Evolutionary conservation across 371 early-diverging fungal genomes (phyloP), one percentile per base, ranked within the genome.

Genomic region (Globomyces sp.): DNA sequence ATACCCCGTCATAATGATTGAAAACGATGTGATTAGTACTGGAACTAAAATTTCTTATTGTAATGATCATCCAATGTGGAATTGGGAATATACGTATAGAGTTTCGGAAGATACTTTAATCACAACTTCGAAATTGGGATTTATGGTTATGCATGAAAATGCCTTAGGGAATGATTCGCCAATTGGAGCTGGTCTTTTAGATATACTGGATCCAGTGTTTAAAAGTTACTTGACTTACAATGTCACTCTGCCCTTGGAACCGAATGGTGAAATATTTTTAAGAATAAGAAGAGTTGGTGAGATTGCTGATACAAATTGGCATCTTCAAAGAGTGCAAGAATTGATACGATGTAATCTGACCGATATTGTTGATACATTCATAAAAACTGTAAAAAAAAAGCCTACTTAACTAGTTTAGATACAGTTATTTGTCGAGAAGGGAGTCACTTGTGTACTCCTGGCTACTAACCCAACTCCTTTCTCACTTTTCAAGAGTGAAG

Each of bases 51-150:
- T 24, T 24, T 24, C 24, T 0, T 24, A 24, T 24, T 24, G 24
- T 0, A 24, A 24, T 24, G 24, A 24, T 24, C 84, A 89, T 63
- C 97, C 96, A 0, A 86, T 87, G 58, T 97, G 94, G 93, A 89
- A 94, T 65, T 91, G 93, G 67, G 82, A 85, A 6, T 85, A 85
- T 62, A 41, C 69, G 36, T 9, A 71, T 65, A 39, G 43, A 41
- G 41, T 72, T 2, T 71, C 71, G 9, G 36, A 61, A 3, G 41
- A 52, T 1, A 24, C 24, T 24, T 24, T 62, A 1, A 58, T 67
- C 44, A 45, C 34, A 3, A 66, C 66, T 52, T 48, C 57, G 37
- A n/a, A 67, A 13, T 43, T 79, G 42, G 57, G 68, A 42, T 63
- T 77, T 39, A 57, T 45, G 24, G 77, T 79, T 6, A 70, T 55